Conservation (phyloP, 345 rosid genomes). For the Citrus australasica region DNA sequence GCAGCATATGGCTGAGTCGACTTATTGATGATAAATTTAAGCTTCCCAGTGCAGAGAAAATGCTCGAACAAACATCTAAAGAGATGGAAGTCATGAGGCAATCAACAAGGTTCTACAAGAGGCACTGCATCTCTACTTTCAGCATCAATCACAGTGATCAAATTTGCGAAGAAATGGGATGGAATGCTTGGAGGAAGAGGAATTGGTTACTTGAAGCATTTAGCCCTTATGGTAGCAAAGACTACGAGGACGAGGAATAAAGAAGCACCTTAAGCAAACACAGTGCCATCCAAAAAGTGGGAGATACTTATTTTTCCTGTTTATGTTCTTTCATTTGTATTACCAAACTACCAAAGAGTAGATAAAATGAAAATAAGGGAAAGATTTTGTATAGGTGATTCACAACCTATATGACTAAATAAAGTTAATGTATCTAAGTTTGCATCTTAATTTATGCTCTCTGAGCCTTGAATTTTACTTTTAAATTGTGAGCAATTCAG, state of each 20-base stretch:
- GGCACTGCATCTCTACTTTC: constrained; percentile 85
- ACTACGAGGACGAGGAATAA: constrained; percentile 29
- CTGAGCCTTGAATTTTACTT: not conserved
- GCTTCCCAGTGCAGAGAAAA: constrained; percentile 64
- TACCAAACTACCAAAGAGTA: not conserved
- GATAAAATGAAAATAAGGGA: not conserved
- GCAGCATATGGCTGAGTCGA: constrained; percentile 67
- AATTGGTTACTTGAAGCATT: constrained; percentile 66
- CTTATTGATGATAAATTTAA: constrained; percentile 49
- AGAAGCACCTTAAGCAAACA: too few species aligned
- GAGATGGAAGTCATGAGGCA: constrained; percentile 61
- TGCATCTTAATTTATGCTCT: not conserved
- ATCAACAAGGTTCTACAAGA: constrained; percentile 69
- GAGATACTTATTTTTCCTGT: not conserved
- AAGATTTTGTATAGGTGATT: not conserved
- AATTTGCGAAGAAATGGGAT: constrained; percentile 78
- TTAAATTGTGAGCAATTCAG: not conserved
- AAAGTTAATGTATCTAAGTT: not conserved
- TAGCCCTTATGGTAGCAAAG: constrained; percentile 71
- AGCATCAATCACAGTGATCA: constrained; percentile 88
- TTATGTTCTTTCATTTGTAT: not conserved
- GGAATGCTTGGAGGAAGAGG: constrained; percentile 66
- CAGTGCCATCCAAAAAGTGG: not conserved
- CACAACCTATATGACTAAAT: not conserved
- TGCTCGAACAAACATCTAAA: constrained; percentile 48